Evolutionary conservation across 345 rosid genomes (phyloP), one percentile per base, ranked within the genome.

Genomic region (Euphorbia peplus): DNA sequence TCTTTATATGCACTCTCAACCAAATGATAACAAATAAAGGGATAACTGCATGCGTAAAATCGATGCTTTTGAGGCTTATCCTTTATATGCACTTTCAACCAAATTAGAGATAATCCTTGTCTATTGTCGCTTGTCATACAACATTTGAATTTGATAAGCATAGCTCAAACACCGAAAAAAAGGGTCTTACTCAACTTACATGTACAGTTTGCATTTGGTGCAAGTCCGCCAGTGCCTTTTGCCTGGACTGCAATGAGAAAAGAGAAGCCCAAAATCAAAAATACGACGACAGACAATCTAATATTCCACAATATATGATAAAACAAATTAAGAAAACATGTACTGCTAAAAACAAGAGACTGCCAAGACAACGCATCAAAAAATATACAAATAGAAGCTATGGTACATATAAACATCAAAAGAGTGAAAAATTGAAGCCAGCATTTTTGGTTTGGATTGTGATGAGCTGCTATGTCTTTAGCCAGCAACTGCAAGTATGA

Each of bases 151-250:
- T 54, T 44, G 21, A 50, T n/a, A 64, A 63, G 26, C 13, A 61
- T 32, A 73, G 65, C 53, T 76, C 37, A 54, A 63, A 30, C 26
- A 64, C 21, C 25, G 55, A 55, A 35, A 65, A 25, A 41, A 30
- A 30, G 12, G 65, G 69, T n/a, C 13, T 3, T 21, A 71, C 51
- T 72, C 30, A n/a, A 73, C 90, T 83, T 78, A 90, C 96, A 74
- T 85, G 82, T 67, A 83, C 91, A 42, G 83, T 80, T 67, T 90
- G 96, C 96, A 86, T 90, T 79, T 82, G 84, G 69, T 85, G 81
- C 41, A 90, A 86, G 85, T 88, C 96, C 50, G 76, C 81, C 77
- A 88, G 30, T n/a, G 96, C 93, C 78, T 88, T 88, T 79, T 86
- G 96, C 85, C 93, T 81, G 74, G 96, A 90, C 96, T 90, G 96